Evolutionary conservation across 306 rosid species (phyloP), one percentile per base, ranked within the genome.

Genomic region (Cucumis sativus): DNA sequence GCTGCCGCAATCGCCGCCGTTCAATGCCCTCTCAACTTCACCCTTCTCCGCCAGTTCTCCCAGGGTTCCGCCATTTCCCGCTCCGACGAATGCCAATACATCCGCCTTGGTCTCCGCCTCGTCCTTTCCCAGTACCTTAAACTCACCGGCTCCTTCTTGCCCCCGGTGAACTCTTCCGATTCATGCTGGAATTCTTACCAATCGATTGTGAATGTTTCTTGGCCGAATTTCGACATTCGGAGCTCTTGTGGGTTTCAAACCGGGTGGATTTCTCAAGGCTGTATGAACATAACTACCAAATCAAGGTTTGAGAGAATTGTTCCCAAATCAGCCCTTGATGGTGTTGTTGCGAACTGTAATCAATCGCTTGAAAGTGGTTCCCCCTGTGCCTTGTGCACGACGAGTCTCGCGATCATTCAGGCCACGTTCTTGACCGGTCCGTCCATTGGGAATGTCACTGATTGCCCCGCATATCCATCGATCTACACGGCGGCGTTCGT

Each of bases 401-500:
- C 89, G 14, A 81, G 80, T 65, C 11, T 92, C 12, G 43, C 93
- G 11, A 8, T 0, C 45, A 4, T 83, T 54, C 84, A 73, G 33
- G 61, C 78, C 9, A 79, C 86, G 6, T 87, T 35, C 14, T 21
- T 95, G 18, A 89, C 78, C 21, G 97, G 93, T 0, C 0, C 55
- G 0, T 83, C 88, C 9, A 5, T 77, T 20, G 89, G 92, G 0
- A 95, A 90, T 85, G 79, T 95, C 79, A 76, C 93, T 43, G 90
- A 75, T 66, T 95, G 99, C 75, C 41, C 84, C 0, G 79, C 77
- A 0, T 95, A 83, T 25, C 79, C 92, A 3, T 43, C 39, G 0
- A 91, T 95, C 64, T 95, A 90, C 61, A 88, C 93, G 6, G 99
- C 97, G 6, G 91, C 93, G 14, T 84, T 85, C 10, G 83, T 86